Base-by-base conservation (phyloP, 2,329 filamentous ascomycete genomes). In the Trematosphaeria pertusa region DNA sequence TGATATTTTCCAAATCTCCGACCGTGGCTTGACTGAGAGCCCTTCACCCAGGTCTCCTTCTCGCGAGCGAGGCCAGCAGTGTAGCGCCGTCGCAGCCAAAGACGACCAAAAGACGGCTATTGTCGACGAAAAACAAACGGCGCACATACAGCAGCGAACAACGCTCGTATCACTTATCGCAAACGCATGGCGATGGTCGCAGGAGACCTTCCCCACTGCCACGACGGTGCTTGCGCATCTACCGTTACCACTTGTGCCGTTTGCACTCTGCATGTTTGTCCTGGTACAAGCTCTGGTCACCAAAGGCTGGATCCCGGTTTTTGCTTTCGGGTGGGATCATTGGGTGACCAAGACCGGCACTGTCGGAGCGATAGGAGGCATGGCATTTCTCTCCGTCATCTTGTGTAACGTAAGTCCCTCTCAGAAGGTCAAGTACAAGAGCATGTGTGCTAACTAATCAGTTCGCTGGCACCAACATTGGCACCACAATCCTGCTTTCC, bases 401-500 rank as follows among this genome's bases (percentile, higher is more conserved):
- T 68, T 91, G 0, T 88, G 86, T 72, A 90, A 90, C 51, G 87
- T 89, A 65, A 77, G 86, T 78, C 37, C 39, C 32, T 6, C 7
- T 17, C 34, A 5, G 10, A 3, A 30, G n/a, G 8, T 18, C 7
- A 9, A 22, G 8, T 2, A 28, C 26, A 35, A 33, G 35, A n/a
- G 9, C 19, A 28, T 19, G 2, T 21, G 14, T 14, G 36, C 7
- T 33, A 21, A n/a, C 43, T 37, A 18, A 18, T 12, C 50, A 89
- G 86, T 90, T 89, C 56, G 85, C 87, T 0, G 87, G 87, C 14
- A 90, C 87, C 1, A 90, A 90, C 54, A 90, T 90, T 41, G 87
- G 87, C 24, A 88, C 87, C 0, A 87, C 87, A 0, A 90, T 91
- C 60, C 80, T 90, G 0, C 76, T 90, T 1, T 88, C 81, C 7